phyloP scores from a whole-genome alignment of 805 yeast species.

The Lipomyces yamanashiensis region DNA sequence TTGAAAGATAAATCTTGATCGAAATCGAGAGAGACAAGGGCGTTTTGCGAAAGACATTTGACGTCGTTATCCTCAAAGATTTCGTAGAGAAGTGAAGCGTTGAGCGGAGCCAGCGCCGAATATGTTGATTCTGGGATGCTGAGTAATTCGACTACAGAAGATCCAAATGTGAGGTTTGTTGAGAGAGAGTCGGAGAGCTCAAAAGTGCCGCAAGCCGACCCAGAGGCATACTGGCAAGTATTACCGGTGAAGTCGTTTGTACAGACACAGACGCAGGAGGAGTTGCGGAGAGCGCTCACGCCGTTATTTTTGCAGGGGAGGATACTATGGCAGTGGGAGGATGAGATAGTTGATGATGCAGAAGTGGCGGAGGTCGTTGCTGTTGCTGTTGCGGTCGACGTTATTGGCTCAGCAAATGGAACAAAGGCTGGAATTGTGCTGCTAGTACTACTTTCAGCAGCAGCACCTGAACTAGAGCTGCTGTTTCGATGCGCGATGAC shows the following conservation, averaged over 20 bases:
- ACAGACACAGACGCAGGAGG: conserved; percentile 27
- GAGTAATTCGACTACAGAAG: conserved; percentile 14
- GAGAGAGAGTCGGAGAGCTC: conserved; percentile 1
- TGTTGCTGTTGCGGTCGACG: neutral
- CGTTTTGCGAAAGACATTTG: conserved; percentile 28
- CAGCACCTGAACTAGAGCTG: neutral
- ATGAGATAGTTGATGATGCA: conserved; percentile 5
- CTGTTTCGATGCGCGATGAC: conserved; percentile 9
- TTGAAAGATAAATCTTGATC: neutral
- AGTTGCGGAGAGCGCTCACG: conserved; percentile 17
- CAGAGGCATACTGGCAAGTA: conserved; percentile 12
- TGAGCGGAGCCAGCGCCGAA: conserved; percentile 7
- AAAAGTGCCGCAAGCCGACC: conserved; percentile 14
- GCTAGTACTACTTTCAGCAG: neutral
- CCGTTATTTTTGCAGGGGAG: conserved; percentile 28
- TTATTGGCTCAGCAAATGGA: neutral
- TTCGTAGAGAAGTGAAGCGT: conserved; percentile 3
- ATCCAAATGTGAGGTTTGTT: conserved; percentile 23
- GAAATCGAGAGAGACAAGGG: conserved; percentile 25
- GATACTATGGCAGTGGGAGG: neutral
- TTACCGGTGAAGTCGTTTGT: conserved; percentile 23
- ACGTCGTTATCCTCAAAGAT: conserved; percentile 13
- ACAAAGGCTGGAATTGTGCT: neutral
- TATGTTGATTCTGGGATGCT: neutral
- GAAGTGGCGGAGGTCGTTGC: neutral